Conservation (phyloP, 305 asterid genomes). For the Fraxinus xanthoxyloides region DNA sequence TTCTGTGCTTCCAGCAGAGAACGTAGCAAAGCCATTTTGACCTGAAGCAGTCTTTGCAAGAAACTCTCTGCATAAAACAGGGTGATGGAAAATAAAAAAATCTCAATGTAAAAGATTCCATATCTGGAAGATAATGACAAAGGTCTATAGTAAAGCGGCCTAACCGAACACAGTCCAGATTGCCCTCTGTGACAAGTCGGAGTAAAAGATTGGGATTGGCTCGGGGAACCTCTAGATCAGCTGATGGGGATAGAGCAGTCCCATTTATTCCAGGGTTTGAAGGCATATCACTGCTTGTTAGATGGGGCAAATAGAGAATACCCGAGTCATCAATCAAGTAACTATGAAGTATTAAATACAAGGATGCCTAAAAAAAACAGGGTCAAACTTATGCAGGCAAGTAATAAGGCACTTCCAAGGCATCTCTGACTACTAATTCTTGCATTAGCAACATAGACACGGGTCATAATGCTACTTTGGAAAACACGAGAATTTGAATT, state of each 20-base stretch:
- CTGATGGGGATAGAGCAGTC: constrained; percentile 38
- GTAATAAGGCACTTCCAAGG: constrained; percentile 4
- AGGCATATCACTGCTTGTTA: constrained; percentile 55
- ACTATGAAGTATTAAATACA: constrained; percentile 19
- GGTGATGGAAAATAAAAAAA: constrained; percentile 17
- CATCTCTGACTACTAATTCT: constrained; percentile 1
- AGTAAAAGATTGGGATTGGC: constrained; percentile 65
- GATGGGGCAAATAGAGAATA: constrained; percentile 13
- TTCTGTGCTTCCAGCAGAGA: too few species aligned
- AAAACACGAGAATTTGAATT: constrained; percentile 17
- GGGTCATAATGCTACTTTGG: constrained; percentile 4
- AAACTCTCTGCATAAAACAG: too few species aligned
- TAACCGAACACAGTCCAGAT: constrained; percentile 67
- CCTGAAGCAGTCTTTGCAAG: too few species aligned
- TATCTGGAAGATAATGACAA: constrained; percentile 2
- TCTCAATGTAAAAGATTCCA: constrained; percentile 15
- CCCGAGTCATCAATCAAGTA: constrained; percentile 24
- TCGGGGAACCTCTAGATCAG: constrained; percentile 45
- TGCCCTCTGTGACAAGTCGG: constrained; percentile 81
- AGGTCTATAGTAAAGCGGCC: constrained; percentile 29
- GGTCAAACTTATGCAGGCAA: constrained; percentile 1
- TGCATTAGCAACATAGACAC: not conserved
- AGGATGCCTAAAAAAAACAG: constrained; percentile 5
- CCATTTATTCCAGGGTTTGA: constrained; percentile 57
- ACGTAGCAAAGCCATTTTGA: too few species aligned